Base-by-base conservation (phyloP, 306 rosid species). In the Cicer arietinum region DNA sequence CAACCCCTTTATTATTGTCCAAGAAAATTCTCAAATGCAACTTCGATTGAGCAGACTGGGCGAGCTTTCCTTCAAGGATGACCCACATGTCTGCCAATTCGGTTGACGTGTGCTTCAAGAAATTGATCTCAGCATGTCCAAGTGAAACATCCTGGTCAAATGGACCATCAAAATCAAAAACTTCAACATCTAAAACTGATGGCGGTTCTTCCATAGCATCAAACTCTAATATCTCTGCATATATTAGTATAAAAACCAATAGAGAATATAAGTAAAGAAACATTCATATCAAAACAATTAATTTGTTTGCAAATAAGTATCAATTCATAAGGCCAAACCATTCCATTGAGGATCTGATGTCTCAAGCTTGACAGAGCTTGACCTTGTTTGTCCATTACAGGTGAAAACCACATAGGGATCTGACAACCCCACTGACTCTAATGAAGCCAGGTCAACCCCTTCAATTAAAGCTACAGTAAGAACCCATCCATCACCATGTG, bases 201-300 rank as follows among this genome's bases (percentile, higher is more conserved):
- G 98, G 98, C 1, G 97, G 98, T 86, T 94, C 98, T 82, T 90
- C 96, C 97, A 89, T 91, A 48, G 97, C 96, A 86, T 85, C 95
- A 47, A 94, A 91, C 86, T 94, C 98, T 45, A 91, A 86, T 82
- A 94, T 84, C 86, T 94, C 98, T 94, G 88, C 86, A 83, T 40
- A 83, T 40, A 39, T 78, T 51, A 44, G 63, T 59, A 11, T 14
- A 57, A 52, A 66, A 25, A 68, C 39, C 45, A 53, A 40, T 16
- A 67, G 53, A 66, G 16, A 73, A 35, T 42, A 14, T 50, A 12
- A 7, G 73, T 53, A 58, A 66, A 81, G 20, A 44, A 14, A 44
- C 40, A 66, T 57, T 25, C 76, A 73, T 17, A 63, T 51, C 16
- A 62, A 37, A 58, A 79, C 25, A 74, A 69, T 2, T 35, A 5